A percentile compares a stretch with the other conserved stretches of the same genome.
Evolutionary conservation across 225 moss, liverwort and hornwort species (phyloP).

Genomic region (Pseudoscleropodium purum): DNA sequence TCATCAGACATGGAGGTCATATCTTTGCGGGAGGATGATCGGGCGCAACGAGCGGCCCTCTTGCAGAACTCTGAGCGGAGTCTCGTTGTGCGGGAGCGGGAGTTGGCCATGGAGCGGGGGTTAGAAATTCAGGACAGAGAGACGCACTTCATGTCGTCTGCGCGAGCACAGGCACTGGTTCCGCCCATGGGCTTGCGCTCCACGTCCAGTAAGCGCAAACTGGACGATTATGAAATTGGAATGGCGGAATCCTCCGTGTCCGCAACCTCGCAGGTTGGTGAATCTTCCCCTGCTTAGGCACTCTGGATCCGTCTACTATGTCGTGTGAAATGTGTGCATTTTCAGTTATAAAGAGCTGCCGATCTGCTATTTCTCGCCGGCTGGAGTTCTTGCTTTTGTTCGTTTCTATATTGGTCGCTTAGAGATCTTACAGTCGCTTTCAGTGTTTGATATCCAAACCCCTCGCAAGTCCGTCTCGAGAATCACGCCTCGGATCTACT

Average conservation of each 20-base stretch:
- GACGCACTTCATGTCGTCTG: conserved; percentile 83
- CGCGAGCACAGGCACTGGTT: conserved; percentile 41
- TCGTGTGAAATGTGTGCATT: neutral
- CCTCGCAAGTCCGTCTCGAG: neutral
- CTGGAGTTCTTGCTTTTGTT: neutral
- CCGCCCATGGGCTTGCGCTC: conserved; percentile 46
- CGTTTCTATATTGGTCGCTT: neutral
- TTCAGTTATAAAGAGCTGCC: neutral
- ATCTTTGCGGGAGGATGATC: conserved; percentile 64
- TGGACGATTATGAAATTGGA: conserved; percentile 91
- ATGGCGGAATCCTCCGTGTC: conserved; percentile 62
- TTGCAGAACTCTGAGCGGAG: conserved; percentile 54
- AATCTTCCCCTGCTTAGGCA: neutral
- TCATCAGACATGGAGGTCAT: conserved; percentile 53
- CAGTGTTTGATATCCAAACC: neutral
- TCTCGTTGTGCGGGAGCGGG: conserved; percentile 34
- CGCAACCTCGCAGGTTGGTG: conserved; percentile 51
- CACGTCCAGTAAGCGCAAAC: conserved; percentile 79
- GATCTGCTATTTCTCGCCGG: neutral
- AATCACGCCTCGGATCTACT: neutral
- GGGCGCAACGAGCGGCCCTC: conserved; percentile 38
- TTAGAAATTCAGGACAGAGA: conserved; percentile 45
- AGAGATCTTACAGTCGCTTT: neutral
- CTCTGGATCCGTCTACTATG: neutral
- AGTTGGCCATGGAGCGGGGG: conserved; percentile 34